Conservation (phyloP, 129 eudicot genomes). For the Chrysanthemum makinoi region DNA sequence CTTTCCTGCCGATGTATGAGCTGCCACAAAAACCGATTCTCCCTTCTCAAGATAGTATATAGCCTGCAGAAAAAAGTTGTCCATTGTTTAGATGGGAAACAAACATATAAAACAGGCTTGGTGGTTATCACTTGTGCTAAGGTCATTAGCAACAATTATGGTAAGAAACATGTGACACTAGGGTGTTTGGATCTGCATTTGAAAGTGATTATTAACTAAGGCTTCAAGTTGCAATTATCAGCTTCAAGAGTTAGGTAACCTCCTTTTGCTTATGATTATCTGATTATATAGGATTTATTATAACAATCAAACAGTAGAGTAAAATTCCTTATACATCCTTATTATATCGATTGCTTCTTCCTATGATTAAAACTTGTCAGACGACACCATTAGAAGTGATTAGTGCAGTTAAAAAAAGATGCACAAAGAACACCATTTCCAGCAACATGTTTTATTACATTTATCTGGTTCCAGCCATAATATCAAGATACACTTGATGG, state of each 20-base stretch:
- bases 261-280: neutral
- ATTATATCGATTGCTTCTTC: neutral
- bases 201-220: neutral
- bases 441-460: too few species aligned
- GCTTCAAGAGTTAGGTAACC: neutral
- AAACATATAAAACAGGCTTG: neutral
- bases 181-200: too few species aligned
- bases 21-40: constrained; percentile 98
- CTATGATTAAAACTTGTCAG: neutral
- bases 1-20: constrained; percentile 99
- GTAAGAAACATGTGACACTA: too few species aligned
- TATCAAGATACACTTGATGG: neutral
- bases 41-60: constrained; percentile 89
- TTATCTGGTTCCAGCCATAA: neutral
- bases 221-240: neutral
- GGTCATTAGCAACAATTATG: too few species aligned
- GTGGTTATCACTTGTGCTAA: neutral
- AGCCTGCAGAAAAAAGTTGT: constrained; percentile 55
- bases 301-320: neutral
- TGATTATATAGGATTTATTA: neutral
- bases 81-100: constrained; percentile 2
- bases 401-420: too few species aligned
- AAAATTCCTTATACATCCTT: neutral
- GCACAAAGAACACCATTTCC: too few species aligned
- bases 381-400: neutral